These are phyloP conservation scores for Pythium sukuiense DNA, from an alignment of 352 stramenopile genomes.

Conservation along the genomic window DNA sequence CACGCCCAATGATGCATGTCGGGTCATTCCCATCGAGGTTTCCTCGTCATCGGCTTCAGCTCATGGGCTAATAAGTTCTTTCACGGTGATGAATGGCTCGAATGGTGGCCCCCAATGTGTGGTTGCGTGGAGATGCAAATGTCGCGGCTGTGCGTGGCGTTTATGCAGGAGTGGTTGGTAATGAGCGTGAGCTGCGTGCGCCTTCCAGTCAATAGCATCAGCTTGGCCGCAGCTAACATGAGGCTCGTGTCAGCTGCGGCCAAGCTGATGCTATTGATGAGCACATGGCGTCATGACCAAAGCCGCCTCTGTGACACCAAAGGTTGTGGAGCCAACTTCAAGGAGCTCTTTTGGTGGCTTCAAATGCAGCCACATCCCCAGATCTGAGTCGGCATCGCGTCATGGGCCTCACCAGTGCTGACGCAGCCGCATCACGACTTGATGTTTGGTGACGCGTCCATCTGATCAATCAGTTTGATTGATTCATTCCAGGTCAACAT, in stretches of 20 bases:
- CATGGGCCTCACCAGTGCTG: slow-evolving; percentile 7
- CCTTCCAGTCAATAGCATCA: neutral
- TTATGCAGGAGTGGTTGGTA: neutral
- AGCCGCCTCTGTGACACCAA: neutral
- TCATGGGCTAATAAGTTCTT: too few species aligned
- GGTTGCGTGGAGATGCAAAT: neutral
- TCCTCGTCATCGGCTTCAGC: neutral
- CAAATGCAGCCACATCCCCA: slow-evolving; percentile 17
- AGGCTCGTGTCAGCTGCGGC: too few species aligned
- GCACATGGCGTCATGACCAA: slow-evolving; percentile 1
- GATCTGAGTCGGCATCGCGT: slow-evolving; percentile 9
- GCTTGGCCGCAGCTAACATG: neutral
- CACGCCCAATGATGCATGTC: neutral
- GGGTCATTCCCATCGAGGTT: neutral
- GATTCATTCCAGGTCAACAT: slow-evolving; percentile 3
- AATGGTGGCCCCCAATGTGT: neutral
- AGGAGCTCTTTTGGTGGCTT: slow-evolving; percentile 3
- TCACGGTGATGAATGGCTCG: neutral
- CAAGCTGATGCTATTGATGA: too few species aligned
- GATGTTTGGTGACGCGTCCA: slow-evolving; percentile 10
- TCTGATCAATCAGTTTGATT: slow-evolving; percentile 7
- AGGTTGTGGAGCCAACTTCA: slow-evolving; percentile 3
- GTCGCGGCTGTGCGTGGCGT: neutral
- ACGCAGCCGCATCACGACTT: slow-evolving; percentile 20
- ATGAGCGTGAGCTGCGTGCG: neutral